These are phyloP conservation scores for Acorus calamus DNA, from an alignment of 106 monocot genomes.

Conservation along the genomic window DNA sequence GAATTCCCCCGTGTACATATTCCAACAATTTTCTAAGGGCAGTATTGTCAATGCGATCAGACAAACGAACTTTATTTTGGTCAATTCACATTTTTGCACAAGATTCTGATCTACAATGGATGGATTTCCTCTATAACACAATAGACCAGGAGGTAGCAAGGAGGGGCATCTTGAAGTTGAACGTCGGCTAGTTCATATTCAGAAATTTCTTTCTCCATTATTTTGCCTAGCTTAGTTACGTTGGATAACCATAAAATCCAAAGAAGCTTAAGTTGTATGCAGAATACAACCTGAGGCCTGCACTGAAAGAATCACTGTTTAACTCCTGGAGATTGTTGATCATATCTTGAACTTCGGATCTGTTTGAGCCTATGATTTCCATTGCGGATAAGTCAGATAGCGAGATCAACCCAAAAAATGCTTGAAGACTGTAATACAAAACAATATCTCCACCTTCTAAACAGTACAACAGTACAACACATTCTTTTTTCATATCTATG, in stretches of 20 bases:
- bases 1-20: conserved; percentile 56
- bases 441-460: conserved; percentile 44
- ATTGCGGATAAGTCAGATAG: conserved; percentile 9
- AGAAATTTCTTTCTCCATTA: conserved; percentile 30
- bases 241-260: conserved; percentile 60
- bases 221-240: conserved; percentile 45
- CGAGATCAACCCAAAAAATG: conserved; percentile 54
- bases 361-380: conserved; percentile 2
- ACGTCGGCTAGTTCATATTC: conserved; percentile 57
- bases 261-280: conserved; percentile 55
- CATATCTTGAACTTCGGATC: conserved; percentile 15
- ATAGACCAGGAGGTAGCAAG: no score
- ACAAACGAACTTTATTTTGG: conserved; percentile 39
- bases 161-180: conserved; percentile 52
- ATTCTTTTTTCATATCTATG: conserved; percentile 21
- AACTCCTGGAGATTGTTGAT: conserved; percentile 30
- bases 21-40: conserved; percentile 58
- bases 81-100: conserved; percentile 5
- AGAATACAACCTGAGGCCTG: conserved; percentile 43
- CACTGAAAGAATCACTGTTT: conserved; percentile 19
- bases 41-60: conserved; percentile 40
- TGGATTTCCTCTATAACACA: no score
- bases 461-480: conserved; percentile 47
- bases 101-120: conserved; percentile 4
- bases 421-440: conserved; percentile 61